These are phyloP conservation scores for Avena atlantica DNA, from an alignment of 176 grass and related monocot species.

Conservation along the genomic window DNA sequence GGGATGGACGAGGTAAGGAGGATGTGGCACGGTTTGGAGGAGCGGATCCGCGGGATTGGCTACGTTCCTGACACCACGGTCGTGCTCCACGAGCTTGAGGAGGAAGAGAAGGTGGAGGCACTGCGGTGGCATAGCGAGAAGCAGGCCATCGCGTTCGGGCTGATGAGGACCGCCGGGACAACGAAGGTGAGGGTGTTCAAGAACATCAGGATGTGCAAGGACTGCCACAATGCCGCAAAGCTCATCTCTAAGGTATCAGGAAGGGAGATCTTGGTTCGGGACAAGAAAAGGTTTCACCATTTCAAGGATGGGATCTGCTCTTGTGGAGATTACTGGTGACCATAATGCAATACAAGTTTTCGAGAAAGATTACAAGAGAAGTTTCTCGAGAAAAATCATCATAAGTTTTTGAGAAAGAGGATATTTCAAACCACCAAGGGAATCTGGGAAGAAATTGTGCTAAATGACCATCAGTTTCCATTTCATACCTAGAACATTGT, in stretches of 20 bases:
- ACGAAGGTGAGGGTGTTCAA: constrained; percentile 64
- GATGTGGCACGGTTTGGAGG: constrained; percentile 54
- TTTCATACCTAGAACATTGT: background rate
- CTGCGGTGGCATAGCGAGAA: constrained; percentile 71
- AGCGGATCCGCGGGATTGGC: constrained; percentile 47
- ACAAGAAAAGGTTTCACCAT: constrained; percentile 57
- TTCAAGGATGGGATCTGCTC: constrained; percentile 55
- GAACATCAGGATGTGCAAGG: constrained; percentile 77
- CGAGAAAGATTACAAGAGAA: background rate
- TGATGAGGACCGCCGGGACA: constrained; percentile 39
- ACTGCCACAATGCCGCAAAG: constrained; percentile 33
- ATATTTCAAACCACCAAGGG: background rate
- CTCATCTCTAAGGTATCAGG: constrained; percentile 50
- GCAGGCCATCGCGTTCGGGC: constrained; percentile 57
- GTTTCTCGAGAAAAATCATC: background rate
- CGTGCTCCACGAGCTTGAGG: constrained; percentile 58
- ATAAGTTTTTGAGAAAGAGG: background rate
- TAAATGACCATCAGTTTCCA: background rate
- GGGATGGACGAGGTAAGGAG: constrained; percentile 47
- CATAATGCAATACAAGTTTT: background rate
- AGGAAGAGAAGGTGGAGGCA: constrained; percentile 54
- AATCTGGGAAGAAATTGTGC: background rate
- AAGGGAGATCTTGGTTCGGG: constrained; percentile 28
- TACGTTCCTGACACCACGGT: constrained; percentile 53
- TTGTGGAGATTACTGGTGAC: constrained; percentile 65